phyloP scores from a whole-genome alignment of 805 yeast genomes.

The Myxozyma monticola region DNA sequence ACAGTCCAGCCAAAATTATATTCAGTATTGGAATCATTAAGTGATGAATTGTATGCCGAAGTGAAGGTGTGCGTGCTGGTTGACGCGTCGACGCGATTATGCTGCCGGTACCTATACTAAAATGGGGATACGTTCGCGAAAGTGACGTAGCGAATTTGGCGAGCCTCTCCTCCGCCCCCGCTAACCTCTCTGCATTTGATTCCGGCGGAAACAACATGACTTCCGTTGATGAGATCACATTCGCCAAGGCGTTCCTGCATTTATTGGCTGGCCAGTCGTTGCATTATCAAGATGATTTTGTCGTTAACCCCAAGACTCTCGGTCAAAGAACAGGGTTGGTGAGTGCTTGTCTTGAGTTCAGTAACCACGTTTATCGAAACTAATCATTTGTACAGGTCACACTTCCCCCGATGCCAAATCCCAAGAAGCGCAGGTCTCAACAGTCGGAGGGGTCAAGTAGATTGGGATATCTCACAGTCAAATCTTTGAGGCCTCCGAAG shows the following conservation, averaged over 20 bases:
- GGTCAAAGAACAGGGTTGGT: slow-evolving; percentile 14
- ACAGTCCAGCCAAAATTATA: too few species aligned
- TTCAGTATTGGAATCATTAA: too few species aligned
- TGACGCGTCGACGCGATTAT: too few species aligned
- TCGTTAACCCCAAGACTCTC: slow-evolving; percentile 6
- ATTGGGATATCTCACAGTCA: slow-evolving; percentile 14
- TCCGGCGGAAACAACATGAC: slow-evolving; percentile 23
- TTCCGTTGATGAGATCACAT: slow-evolving; percentile 24
- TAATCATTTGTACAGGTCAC: slow-evolving; percentile 3
- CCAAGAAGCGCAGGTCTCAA: slow-evolving; percentile 13
- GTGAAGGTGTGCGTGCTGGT: too few species aligned
- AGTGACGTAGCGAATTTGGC: too few species aligned
- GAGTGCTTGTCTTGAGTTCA: not conserved
- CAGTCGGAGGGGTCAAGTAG: not conserved
- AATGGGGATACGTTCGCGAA: not conserved
- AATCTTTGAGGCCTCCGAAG: slow-evolving; percentile 28
- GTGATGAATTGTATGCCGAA: too few species aligned
- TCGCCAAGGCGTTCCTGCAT: slow-evolving; percentile 26
- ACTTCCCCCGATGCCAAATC: slow-evolving; percentile 20
- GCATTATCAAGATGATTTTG: slow-evolving; percentile 19
- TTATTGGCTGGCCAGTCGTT: slow-evolving; percentile 15
- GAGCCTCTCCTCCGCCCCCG: too few species aligned
- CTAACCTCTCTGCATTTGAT: not conserved
- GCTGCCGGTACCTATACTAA: not conserved
- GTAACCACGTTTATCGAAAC: not conserved